phyloP scores from a whole-genome alignment of 352 stramenopile genomes.

The Globisporangium paroecandrum region DNA sequence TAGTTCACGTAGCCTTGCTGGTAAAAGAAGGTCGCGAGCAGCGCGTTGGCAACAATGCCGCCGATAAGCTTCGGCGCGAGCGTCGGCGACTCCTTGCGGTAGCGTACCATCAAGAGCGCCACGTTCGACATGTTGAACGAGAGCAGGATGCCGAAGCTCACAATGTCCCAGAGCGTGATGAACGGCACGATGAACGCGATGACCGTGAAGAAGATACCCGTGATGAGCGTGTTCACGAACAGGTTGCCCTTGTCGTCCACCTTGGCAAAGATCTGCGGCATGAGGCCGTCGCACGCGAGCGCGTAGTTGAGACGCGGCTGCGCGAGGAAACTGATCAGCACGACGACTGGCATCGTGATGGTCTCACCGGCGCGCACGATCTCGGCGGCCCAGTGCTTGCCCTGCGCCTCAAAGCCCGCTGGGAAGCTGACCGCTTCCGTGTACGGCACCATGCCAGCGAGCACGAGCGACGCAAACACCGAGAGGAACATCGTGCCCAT shows the following conservation, averaged over 20 bases:
- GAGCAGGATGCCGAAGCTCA: slow-evolving; percentile 86
- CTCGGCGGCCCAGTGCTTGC: slow-evolving; percentile 38
- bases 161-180: slow-evolving; percentile 80
- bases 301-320: slow-evolving; percentile 93
- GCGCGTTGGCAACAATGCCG: slow-evolving; percentile 34
- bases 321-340: slow-evolving; percentile 91
- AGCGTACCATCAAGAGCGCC: slow-evolving; percentile 74
- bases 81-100: slow-evolving; percentile 45
- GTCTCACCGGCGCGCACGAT: slow-evolving; percentile 57
- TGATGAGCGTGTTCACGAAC: slow-evolving; percentile 74
- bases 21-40: slow-evolving; percentile 57
- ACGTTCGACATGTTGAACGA: slow-evolving; percentile 86
- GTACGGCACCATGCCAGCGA: slow-evolving; percentile 65
- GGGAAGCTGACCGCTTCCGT: slow-evolving; percentile 28
- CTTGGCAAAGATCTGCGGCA: slow-evolving; percentile 89
- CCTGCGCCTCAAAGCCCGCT: slow-evolving; percentile 37
- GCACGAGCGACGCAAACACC: slow-evolving; percentile 70
- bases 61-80: slow-evolving; percentile 41
- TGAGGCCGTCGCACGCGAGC: slow-evolving; percentile 90
- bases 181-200: slow-evolving; percentile 79
- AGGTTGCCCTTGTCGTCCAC: slow-evolving; percentile 79
- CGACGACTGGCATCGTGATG: slow-evolving; percentile 91
- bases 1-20: slow-evolving; percentile 68
- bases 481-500: slow-evolving; percentile 61
- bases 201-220: slow-evolving; percentile 57